Evolutionary conservation across 1,284 basidiomycete genomes (phyloP).

Genomic region (Moesziomyces globuligerus): DNA sequence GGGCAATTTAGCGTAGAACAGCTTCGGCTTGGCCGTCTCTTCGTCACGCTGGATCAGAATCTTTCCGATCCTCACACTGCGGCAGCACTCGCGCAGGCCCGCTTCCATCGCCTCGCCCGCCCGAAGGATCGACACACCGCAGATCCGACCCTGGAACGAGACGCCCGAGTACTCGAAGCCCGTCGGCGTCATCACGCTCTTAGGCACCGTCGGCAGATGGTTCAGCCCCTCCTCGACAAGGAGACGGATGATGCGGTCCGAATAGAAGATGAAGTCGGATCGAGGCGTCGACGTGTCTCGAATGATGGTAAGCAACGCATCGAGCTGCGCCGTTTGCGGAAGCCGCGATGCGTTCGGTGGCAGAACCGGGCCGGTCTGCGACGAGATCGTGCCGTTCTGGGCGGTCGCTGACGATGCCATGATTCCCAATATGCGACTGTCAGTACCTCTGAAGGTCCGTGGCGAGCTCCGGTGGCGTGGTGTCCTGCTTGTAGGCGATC

Average conservation of each 20-base stretch:
- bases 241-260: constrained; percentile 74
- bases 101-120: constrained; percentile 70
- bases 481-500: neutral
- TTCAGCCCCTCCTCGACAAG: constrained; percentile 82
- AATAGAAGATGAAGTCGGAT: constrained; percentile 97
- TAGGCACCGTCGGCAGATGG: constrained; percentile 76
- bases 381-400: constrained; percentile 17
- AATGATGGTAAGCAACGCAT: constrained; percentile 95
- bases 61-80: constrained; percentile 65
- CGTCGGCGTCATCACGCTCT: constrained; percentile 61
- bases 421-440: neutral
- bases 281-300: constrained; percentile 71
- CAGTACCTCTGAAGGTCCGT: neutral
- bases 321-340: constrained; percentile 79
- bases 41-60: constrained; percentile 70
- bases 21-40: constrained; percentile 63
- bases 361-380: constrained; percentile 65
- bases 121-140: constrained; percentile 66
- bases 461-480: too few relatives aligned
- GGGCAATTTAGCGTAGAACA: constrained; percentile 79
- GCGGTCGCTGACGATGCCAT: constrained; percentile 20
- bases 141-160: constrained; percentile 62
- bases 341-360: constrained; percentile 85
- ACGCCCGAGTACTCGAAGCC: constrained; percentile 76
- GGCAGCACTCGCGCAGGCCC: constrained; percentile 89